These are phyloP conservation scores for Colletotrichum simmondsii DNA, from an alignment of 2,329 filamentous ascomycete species.

Conservation along the genomic window DNA sequence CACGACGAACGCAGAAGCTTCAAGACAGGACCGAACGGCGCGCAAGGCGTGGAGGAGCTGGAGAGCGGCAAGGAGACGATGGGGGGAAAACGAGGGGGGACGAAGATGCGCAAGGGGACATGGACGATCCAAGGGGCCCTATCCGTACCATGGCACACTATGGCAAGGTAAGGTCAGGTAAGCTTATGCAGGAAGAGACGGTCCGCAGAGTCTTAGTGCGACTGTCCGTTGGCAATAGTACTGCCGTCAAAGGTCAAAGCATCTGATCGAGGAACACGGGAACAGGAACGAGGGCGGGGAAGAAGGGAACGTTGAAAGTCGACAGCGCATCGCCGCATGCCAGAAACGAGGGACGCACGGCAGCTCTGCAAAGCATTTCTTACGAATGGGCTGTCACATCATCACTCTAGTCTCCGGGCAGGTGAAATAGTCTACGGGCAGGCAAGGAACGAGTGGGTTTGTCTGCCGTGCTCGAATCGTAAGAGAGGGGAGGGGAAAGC, in stretches of 20 bases:
- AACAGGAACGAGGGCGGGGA: neutral
- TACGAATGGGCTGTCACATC: neutral
- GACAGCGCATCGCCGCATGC: too few species aligned
- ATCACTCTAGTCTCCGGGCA: neutral
- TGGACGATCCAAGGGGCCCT: constrained; percentile 7
- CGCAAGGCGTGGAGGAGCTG: constrained; percentile 1
- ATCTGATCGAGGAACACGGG: constrained; percentile 19
- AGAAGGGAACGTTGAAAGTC: too few species aligned
- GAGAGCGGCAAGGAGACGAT: constrained; percentile 1
- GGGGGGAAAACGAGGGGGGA: constrained; percentile 6
- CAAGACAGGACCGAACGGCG: neutral
- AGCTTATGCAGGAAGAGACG: constrained; percentile 32
- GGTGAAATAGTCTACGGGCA: neutral
- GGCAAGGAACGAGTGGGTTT: neutral
- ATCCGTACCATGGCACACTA: neutral
- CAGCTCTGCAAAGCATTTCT: neutral
- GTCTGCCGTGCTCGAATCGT: neutral
- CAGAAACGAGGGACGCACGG: neutral
- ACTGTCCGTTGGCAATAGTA: constrained; percentile 3
- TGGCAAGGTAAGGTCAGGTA: constrained; percentile 13
- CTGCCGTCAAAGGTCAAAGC: constrained; percentile 23
- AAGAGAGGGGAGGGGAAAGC: neutral
- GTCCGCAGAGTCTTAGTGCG: constrained; percentile 26
- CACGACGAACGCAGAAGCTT: constrained; percentile 20
- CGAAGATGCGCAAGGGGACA: constrained; percentile 10